Evolutionary conservation across 192 early-diverging fungal genomes (phyloP).

Genomic region (Phycomyces blakesleeanus): DNA sequence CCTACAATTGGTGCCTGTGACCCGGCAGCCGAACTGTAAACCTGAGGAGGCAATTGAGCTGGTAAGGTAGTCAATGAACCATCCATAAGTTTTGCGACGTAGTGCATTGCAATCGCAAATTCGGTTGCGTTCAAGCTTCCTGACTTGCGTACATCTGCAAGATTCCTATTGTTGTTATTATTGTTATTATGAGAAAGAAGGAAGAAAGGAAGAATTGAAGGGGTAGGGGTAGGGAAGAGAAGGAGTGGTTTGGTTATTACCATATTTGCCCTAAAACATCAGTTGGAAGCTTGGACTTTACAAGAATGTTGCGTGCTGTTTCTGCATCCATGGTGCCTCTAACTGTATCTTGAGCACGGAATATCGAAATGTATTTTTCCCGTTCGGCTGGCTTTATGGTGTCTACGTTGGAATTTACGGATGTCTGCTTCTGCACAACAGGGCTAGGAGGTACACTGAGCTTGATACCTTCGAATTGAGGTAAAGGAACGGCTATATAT

Average conservation of each 20-base stretch:
- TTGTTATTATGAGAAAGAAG: no score
- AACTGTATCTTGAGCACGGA: slow-evolving; percentile 51
- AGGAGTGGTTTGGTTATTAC: no score
- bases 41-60: slow-evolving; percentile 55
- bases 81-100: slow-evolving; percentile 78
- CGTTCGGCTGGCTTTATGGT: slow-evolving; percentile 43
- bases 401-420: slow-evolving; percentile 27
- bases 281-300: slow-evolving; percentile 74
- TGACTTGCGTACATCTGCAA: slow-evolving; percentile 72
- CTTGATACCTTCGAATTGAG: slow-evolving; percentile 31
- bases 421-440: neutral
- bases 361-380: slow-evolving; percentile 60
- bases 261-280: slow-evolving; percentile 81
- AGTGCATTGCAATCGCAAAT: slow-evolving; percentile 89
- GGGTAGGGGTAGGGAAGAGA: no score
- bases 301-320: slow-evolving; percentile 67
- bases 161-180: slow-evolving; percentile 46
- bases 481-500: slow-evolving; percentile 30
- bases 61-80: slow-evolving; percentile 70
- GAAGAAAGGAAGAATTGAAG: no score
- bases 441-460: slow-evolving; percentile 3
- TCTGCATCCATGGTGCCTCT: slow-evolving; percentile 64
- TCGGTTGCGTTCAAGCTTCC: slow-evolving; percentile 74
- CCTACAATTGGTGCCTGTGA: slow-evolving; percentile 1
- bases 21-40: slow-evolving; percentile 46